Conservation (phyloP, 1,139 yeast genomes). For the Diutina siamensis region DNA sequence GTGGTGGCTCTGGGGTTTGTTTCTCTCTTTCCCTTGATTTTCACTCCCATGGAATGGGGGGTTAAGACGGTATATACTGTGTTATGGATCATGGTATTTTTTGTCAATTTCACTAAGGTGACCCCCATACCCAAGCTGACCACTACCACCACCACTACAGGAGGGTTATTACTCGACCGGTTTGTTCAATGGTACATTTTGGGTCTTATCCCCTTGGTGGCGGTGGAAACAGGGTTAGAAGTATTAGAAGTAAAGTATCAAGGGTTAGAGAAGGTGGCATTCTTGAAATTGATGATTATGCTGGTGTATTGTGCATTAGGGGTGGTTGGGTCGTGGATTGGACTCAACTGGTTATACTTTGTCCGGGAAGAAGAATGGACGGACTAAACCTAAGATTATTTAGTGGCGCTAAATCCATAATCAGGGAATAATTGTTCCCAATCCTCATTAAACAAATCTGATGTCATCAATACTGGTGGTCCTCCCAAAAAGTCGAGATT, state of each 20-base stretch:
- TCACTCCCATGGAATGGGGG: conserved; percentile 69
- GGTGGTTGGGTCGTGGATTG: conserved; percentile 78
- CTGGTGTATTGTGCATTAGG: conserved; percentile 86
- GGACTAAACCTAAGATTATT: not conserved
- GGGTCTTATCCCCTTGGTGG: conserved; percentile 56
- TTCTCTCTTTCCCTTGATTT: conserved; percentile 79
- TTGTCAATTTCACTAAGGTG: conserved; percentile 59
- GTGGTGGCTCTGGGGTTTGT: conserved; percentile 76
- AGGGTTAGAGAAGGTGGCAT: conserved; percentile 46
- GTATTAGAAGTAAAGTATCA: conserved; percentile 41
- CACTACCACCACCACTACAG: conserved; percentile 16
- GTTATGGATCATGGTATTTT: conserved; percentile 76
- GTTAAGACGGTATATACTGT: conserved; percentile 70
- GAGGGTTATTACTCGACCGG: conserved; percentile 55
- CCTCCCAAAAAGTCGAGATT: conserved; percentile 35
- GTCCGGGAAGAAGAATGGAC: conserved; percentile 60
- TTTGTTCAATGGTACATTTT: conserved; percentile 55
- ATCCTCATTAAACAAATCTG: conserved; percentile 37
- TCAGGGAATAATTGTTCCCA: conserved; percentile 33
- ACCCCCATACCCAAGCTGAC: conserved; percentile 43
- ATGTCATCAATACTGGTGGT: conserved; percentile 42
- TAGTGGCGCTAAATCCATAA: conserved; percentile 1
- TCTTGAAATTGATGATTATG: conserved; percentile 66
- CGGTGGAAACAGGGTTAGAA: conserved; percentile 43
- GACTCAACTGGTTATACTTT: conserved; percentile 79